Conservation (phyloP, 106 monocot genomes). For the Alisma plantagoaquatica region DNA sequence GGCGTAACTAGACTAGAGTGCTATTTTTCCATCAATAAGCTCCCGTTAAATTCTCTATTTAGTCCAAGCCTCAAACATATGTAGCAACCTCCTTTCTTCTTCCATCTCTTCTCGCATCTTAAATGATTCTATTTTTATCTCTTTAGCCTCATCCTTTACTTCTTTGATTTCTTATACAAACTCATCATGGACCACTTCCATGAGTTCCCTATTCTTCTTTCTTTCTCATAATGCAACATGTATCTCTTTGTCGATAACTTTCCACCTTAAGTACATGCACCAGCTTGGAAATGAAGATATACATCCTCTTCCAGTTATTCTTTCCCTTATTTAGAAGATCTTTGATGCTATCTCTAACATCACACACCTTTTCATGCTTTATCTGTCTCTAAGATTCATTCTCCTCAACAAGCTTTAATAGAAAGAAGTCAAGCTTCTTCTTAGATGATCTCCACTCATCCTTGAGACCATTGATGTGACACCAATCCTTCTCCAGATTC, state of each 20-base stretch:
- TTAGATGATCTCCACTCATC: constrained; percentile 38
- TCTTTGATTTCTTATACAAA: constrained; percentile 84
- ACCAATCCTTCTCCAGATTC: constrained; percentile 53
- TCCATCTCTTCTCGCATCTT: constrained; percentile 76
- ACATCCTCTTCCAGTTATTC: constrained; percentile 47
- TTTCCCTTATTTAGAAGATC: constrained; percentile 58
- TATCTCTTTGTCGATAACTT: constrained; percentile 48
- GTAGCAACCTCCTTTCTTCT: constrained; percentile 92
- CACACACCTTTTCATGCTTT: constrained; percentile 69
- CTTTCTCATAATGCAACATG: constrained; percentile 78
- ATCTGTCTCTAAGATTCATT: constrained; percentile 60
- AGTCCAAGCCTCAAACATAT: constrained; percentile 97
- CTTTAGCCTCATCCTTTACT: constrained; percentile 71
- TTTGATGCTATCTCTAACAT: constrained; percentile 60
- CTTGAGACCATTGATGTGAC: constrained; percentile 51
- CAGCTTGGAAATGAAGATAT: constrained; percentile 65
- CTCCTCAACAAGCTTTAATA: constrained; percentile 64
- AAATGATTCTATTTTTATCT: constrained; percentile 52
- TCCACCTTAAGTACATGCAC: constrained; percentile 60
- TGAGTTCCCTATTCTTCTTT: constrained; percentile 69
- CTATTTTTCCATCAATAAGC: constrained; percentile 80
- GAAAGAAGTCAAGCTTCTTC: constrained; percentile 68
- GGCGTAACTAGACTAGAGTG: constrained; percentile 74
- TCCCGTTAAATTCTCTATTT: constrained; percentile 98
- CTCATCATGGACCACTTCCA: constrained; percentile 93